Evolutionary conservation across 345 rosid genomes (phyloP).

Genomic region (Camelina hispida): DNA sequence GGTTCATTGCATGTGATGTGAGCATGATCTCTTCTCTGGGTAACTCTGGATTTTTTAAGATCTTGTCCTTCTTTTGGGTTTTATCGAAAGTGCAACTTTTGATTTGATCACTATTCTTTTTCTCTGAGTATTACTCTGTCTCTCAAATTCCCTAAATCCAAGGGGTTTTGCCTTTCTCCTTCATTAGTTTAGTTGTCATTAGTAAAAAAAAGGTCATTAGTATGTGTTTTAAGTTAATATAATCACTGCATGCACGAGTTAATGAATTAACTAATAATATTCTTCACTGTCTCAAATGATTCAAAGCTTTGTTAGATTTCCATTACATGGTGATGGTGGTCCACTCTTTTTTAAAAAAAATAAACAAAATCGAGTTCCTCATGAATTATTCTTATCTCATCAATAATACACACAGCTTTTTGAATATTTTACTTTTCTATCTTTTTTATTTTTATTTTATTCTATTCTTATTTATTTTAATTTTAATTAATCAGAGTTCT

Average conservation of each 20-base stretch:
- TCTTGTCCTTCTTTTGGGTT: conserved; percentile 21
- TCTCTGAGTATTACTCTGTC: conserved; percentile 19
- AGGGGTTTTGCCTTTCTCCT: conserved; percentile 35
- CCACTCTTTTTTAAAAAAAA: conserved; percentile 23
- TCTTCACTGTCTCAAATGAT: conserved; percentile 38
- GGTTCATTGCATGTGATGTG: conserved; percentile 38
- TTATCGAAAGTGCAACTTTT: conserved; percentile 26
- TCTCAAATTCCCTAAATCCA: conserved; percentile 22
- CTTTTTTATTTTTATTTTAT: background rate
- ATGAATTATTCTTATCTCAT: conserved; percentile 44
- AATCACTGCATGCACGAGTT: conserved; percentile 45
- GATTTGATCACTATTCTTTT: conserved; percentile 32
- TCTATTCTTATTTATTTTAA: background rate
- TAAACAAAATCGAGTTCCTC: conserved; percentile 38
- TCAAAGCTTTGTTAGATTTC: conserved; percentile 40
- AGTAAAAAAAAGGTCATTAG: conserved; percentile 11
- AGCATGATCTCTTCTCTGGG: conserved; percentile 25
- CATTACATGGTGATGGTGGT: conserved; percentile 44
- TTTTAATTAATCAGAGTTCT: background rate
- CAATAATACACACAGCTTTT: conserved; percentile 45
- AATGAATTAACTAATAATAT: no score
- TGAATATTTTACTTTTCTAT: conserved; percentile 32
- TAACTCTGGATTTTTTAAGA: conserved; percentile 33
- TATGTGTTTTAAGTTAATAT: background rate
- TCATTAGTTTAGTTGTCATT: background rate